These are phyloP conservation scores for Silene coronaria DNA, from an alignment of 179 eudicot species.

Conservation along the genomic window DNA sequence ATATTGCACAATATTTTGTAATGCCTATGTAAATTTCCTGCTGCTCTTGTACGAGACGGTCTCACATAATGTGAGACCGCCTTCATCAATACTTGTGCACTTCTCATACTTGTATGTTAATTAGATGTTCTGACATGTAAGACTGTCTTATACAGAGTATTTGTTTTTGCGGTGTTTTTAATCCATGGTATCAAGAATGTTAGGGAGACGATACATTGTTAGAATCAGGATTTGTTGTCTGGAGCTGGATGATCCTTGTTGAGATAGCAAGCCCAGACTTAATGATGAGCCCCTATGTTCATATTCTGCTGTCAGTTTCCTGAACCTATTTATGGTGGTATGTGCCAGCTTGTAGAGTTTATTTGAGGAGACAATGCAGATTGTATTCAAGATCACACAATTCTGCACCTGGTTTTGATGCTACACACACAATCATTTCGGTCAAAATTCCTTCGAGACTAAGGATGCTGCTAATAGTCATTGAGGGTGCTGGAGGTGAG, in stretches of 20 bases:
- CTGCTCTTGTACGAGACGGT: not conserved
- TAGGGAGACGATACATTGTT: not conserved
- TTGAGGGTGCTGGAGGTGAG: not conserved
- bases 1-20: not conserved
- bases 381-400: not conserved
- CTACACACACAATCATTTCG: not conserved
- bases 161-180: not conserved
- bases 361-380: constrained; percentile 6
- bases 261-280: not conserved
- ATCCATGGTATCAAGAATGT: not conserved
- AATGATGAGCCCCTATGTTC: not conserved
- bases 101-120: not conserved
- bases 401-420: not conserved
- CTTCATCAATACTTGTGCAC: not conserved
- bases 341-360: not conserved
- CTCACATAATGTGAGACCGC: not conserved
- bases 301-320: not conserved
- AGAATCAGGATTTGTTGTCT: not conserved
- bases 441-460: not conserved
- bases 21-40: not conserved
- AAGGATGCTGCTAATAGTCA: not conserved
- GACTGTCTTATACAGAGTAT: too few species aligned
- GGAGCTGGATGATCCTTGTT: not conserved
- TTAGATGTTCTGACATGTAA: not conserved
- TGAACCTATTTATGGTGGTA: not conserved